Percentiles rank a stretch among this genome's conserved stretches.
phyloP scores from a whole-genome alignment of 2,329 filamentous ascomycete species.

The Lachnellula willkommii region DNA sequence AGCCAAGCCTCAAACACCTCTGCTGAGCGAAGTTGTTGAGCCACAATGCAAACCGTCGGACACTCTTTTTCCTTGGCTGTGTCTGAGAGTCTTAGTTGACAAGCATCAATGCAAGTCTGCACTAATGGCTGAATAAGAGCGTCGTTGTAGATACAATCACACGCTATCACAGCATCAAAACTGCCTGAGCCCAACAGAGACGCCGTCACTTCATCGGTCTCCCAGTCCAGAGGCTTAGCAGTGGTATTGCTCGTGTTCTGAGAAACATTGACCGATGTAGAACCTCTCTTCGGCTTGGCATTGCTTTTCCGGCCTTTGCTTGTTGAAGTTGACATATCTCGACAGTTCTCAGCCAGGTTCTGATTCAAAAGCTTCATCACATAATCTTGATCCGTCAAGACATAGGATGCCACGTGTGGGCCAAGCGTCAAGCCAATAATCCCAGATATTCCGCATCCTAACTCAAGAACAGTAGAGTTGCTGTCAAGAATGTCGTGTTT shows the following conservation, averaged over 20 bases:
- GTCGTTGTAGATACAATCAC: constrained; percentile 95
- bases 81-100: constrained; percentile 47
- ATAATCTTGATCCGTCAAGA: constrained; percentile 85
- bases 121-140: constrained; percentile 75
- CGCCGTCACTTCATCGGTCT: constrained; percentile 53
- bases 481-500: constrained; percentile 45
- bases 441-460: constrained; percentile 83
- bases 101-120: constrained; percentile 72
- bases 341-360: constrained; percentile 64
- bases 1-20: constrained; percentile 85
- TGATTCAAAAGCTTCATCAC: constrained; percentile 69
- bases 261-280: neutral
- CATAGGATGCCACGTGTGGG: constrained; percentile 54
- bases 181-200: constrained; percentile 33
- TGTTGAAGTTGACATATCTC: constrained; percentile 7
- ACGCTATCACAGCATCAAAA: constrained; percentile 74
- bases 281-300: constrained; percentile 20
- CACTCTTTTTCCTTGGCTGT: constrained; percentile 12
- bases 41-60: constrained; percentile 72
- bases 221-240: constrained; percentile 75
- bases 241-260: constrained; percentile 38
- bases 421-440: constrained; percentile 67
- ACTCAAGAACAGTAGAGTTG: constrained; percentile 63
- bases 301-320: constrained; percentile 19
- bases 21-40: constrained; percentile 80